A percentile compares a stretch with the other conserved stretches of the same genome.
Evolutionary conservation across 1,284 basidiomycete genomes (phyloP).

Genomic region (Apiotrichum mycotoxinovorans): DNA sequence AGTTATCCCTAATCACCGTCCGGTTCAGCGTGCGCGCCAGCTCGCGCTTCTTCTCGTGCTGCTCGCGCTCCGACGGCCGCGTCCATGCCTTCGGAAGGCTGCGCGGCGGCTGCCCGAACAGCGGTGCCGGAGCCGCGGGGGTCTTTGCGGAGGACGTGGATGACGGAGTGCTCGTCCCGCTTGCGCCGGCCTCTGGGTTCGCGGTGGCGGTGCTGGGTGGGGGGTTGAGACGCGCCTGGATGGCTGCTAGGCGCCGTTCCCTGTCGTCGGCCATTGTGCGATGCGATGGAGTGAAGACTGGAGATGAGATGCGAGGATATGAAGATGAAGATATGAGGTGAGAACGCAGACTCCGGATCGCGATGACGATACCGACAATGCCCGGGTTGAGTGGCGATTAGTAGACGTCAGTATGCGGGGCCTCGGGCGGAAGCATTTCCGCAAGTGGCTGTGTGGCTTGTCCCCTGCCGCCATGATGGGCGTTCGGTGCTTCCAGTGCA

Average conservation of each 20-base stretch:
- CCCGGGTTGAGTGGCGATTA: not conserved
- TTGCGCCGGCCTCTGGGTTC: not conserved
- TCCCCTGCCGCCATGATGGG: not conserved
- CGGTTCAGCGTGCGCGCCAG: constrained; percentile 38
- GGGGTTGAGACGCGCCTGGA: constrained; percentile 33
- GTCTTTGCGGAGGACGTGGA: not conserved
- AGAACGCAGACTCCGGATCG: too few relatives aligned
- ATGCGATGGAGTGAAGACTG: not conserved
- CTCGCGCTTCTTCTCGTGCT: constrained; percentile 28
- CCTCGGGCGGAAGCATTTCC: constrained; percentile 1
- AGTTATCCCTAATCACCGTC: constrained; percentile 42
- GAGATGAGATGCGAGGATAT: not conserved
- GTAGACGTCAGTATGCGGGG: constrained; percentile 1
- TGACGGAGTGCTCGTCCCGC: not conserved
- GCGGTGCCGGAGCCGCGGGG: not conserved
- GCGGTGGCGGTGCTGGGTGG: not conserved
- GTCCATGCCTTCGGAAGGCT: constrained; percentile 15
- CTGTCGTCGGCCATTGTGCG: constrained; percentile 9
- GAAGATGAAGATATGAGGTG: not conserved
- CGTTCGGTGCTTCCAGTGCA: not conserved
- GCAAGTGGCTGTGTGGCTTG: not conserved
- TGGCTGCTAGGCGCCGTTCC: constrained; percentile 28
- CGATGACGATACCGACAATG: too few relatives aligned
- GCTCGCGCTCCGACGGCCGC: constrained; percentile 17
- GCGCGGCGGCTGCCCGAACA: constrained; percentile 8